Evolutionary conservation across 495 filamentous ascomycete species (phyloP), one percentile per base, ranked within the genome.

Genomic region (Neurospora sp.): DNA sequence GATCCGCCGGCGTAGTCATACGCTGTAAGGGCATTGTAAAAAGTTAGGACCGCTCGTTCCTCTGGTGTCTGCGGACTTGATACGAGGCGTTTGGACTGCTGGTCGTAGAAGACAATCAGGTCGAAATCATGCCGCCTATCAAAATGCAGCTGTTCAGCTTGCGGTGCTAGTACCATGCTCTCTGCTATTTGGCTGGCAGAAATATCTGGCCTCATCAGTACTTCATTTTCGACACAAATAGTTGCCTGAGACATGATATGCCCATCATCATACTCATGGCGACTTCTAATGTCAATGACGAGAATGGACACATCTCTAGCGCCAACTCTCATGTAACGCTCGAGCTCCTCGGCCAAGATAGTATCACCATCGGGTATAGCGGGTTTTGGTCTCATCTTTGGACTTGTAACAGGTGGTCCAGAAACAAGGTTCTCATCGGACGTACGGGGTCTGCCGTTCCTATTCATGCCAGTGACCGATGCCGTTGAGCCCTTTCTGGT

Each of bases 141-240:
- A 73, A 97, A 96, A 20, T 93, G 82, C 2, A 83, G 79, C 74
- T 90, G 90, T 78, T 99, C 96, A 3, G 74, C 76, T 27, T 91
- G 84, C 7, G 96, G 93, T 2, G 91, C 91, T 9, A 98, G 83
- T 12, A 97, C 87, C 72, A 98, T 87, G 39, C 91, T 90, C 70
- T 97, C 92, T 71, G 88, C 89, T 18, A 99, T 86, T 70, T 98
- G 88, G 69, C 94, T 91, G 10, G 93, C 95, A 0, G 94, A 97
- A 59, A 97, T 91, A 61, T 93, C 90, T 45, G 88, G 85, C 70
- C 91, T 87, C 72, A 93, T 79, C 16, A 86, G 81, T 22, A 87
- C 87, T 45, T 94, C 88, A n/a, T 95, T 93, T 76, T 99, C 96
- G 69, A 98, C 86, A 81, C 95, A 98, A 59, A 98, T 92, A 40